These are phyloP conservation scores for Gastrodia elata DNA, from an alignment of 106 monocot species.

Conservation along the genomic window DNA sequence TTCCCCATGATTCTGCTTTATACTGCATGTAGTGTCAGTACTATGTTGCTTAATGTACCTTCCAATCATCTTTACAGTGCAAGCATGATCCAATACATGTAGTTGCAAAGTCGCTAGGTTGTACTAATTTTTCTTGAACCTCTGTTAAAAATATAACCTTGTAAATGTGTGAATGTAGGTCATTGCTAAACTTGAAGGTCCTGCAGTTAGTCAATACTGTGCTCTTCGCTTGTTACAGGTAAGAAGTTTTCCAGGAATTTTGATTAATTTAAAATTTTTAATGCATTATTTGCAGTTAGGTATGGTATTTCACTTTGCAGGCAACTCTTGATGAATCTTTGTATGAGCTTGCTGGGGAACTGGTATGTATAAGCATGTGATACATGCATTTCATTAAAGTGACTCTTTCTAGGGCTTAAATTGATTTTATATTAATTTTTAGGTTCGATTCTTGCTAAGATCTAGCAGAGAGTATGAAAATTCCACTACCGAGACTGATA, in stretches of 20 bases:
- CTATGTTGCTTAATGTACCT: background rate
- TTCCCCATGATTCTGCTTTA: background rate
- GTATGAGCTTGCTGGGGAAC: constrained; percentile 97
- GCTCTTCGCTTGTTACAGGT: constrained; percentile 95
- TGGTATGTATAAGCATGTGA: constrained; percentile 50
- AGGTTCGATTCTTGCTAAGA: constrained; percentile 92
- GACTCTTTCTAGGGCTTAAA: background rate
- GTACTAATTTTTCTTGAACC: background rate
- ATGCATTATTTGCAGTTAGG: background rate
- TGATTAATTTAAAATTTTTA: background rate
- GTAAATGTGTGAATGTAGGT: constrained; percentile 39
- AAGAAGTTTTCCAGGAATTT: constrained; percentile 11
- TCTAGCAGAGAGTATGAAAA: constrained; percentile 96
- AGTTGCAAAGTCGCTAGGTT: background rate
- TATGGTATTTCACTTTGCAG: constrained; percentile 26
- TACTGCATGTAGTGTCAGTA: background rate
- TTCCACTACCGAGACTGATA: constrained; percentile 57
- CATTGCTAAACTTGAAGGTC: constrained; percentile 98
- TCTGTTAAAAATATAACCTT: background rate
- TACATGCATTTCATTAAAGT: constrained; percentile 6
- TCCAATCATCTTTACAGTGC: background rate
- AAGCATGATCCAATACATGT: background rate
- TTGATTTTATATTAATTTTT: constrained; percentile 12
- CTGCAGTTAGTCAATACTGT: constrained; percentile 99
- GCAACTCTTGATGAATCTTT: constrained; percentile 96